Percentiles rank a stretch among this genome's conserved stretches.
Conservation (phyloP, 805 yeast genomes). For the Candida montana region DNA sequence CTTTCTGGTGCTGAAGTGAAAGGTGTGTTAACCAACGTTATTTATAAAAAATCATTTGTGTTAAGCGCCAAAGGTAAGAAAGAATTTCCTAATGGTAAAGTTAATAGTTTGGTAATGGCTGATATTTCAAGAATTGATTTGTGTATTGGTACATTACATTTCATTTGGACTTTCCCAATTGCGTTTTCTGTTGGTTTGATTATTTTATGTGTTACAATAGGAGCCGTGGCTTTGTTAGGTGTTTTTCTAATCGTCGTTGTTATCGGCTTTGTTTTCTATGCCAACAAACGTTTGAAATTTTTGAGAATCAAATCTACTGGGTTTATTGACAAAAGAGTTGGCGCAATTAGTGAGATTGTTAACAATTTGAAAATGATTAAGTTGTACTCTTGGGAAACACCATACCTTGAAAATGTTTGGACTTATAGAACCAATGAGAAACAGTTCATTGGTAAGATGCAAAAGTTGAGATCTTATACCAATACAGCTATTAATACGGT, state of each 20-base stretch:
- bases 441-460: conserved; percentile 53
- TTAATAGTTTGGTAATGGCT: conserved; percentile 75
- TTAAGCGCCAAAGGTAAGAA: conserved; percentile 54
- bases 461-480: conserved; percentile 55
- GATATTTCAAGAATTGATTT: conserved; percentile 79
- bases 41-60: conserved; percentile 61
- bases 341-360: conserved; percentile 71
- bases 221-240: conserved; percentile 71
- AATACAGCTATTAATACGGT: conserved; percentile 60
- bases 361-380: conserved; percentile 78
- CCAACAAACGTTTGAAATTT: conserved; percentile 47
- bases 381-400: conserved; percentile 87
- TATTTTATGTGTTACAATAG: conserved; percentile 60
- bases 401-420: conserved; percentile 56
- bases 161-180: conserved; percentile 58
- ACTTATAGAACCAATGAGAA: conserved; percentile 59
- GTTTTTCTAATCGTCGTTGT: conserved; percentile 46
- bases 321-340: conserved; percentile 73
- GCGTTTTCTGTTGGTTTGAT: conserved; percentile 59
- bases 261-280: conserved; percentile 34
- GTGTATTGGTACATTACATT: conserved; percentile 65
- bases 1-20: conserved; percentile 66
- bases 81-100: conserved; percentile 59
- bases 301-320: conserved; percentile 53
- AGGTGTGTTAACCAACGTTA: conserved; percentile 64